These are phyloP conservation scores for Conticribra guillardii DNA, from an alignment of 108 stramenopile genomes.

Conservation along the genomic window DNA sequence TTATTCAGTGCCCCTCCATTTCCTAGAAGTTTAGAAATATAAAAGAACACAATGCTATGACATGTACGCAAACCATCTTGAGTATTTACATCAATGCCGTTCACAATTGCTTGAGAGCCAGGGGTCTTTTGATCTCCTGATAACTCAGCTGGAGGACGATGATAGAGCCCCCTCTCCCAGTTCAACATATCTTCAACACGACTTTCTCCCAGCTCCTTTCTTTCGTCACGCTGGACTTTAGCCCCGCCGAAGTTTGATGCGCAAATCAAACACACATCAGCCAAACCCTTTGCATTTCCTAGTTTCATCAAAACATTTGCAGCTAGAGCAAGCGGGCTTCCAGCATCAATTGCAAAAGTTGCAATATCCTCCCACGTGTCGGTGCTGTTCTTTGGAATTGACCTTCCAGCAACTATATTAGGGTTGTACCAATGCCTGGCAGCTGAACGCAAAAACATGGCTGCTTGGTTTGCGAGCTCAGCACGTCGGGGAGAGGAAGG, in stretches of 20 bases:
- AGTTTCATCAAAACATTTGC: slow-evolving; percentile 66
- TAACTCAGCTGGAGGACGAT: slow-evolving; percentile 38
- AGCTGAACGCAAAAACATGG: slow-evolving; percentile 63
- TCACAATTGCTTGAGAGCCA: slow-evolving; percentile 42
- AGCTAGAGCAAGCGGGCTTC: slow-evolving; percentile 82
- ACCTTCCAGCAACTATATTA: slow-evolving; percentile 68
- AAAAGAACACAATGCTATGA: slow-evolving; percentile 73
- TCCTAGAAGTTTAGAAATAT: slow-evolving; percentile 63
- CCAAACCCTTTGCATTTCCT: slow-evolving; percentile 66
- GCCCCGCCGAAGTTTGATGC: slow-evolving; percentile 73
- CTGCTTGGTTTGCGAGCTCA: slow-evolving; percentile 54
- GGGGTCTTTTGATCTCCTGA: slow-evolving; percentile 21
- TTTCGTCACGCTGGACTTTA: slow-evolving; percentile 34
- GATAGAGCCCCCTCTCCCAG: slow-evolving; percentile 86
- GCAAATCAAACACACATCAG: slow-evolving; percentile 80
- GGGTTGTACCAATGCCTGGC: slow-evolving; percentile 81
- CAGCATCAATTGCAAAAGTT: slow-evolving; percentile 55
- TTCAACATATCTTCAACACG: slow-evolving; percentile 32
- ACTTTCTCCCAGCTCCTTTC: slow-evolving; percentile 41
- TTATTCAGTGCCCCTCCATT: slow-evolving; percentile 32
- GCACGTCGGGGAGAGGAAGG: slow-evolving; percentile 43
- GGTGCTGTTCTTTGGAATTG: slow-evolving; percentile 37
- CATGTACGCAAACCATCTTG: slow-evolving; percentile 78
- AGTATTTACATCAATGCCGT: slow-evolving; percentile 63
- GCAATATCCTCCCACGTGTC: slow-evolving; percentile 54